Base-by-base conservation (phyloP, 2,329 filamentous ascomycete genomes). In the Dactylellina parvicollis region DNA sequence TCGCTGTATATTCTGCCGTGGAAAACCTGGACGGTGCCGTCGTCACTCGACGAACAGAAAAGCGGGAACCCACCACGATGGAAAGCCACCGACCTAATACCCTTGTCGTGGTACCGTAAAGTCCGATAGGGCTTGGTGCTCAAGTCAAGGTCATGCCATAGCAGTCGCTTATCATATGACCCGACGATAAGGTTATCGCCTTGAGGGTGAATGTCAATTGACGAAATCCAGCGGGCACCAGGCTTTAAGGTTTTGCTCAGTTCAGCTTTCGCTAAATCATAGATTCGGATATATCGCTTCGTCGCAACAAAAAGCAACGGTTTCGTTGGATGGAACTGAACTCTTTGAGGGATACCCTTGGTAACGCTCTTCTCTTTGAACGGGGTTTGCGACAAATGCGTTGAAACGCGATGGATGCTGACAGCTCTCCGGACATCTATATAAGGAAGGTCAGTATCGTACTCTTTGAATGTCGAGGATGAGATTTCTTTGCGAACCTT, bases 141-240 rank as follows among this genome's bases (percentile, higher is more conserved):
- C 34, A 99, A 87, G 77, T 99, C 95, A 60, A 98, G 86, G 82
- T 99, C 95, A 82, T 98, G 95, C 95, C 95, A 99, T 30, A 99
- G 85, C 1, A 99, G 85, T 49, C 94, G 89, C 76, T 93, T 89
- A 82, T 99, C 95, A 82, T 98, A 99, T 0, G 92, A 95, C 46
- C 93, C 92, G 9, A 97, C 92, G 70, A 98, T 91, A 62, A 99
- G 82, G 79, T 99, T 97, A 82, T 96, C 93, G 47, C 95, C 95
- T 16, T 91, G 91, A 0, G 93, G 90, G 81, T 99, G 96, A 46
- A 99, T 87, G 78, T 96, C 93, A 77, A 99, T 94, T 14, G 89
- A 92, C 1, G 91, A 96, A 77, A 99, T 97, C 92, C 93, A 92
- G 75, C 93, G 89, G 2, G 94, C 93, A 78, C 95, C 95, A 0